Base-by-base conservation (phyloP, 306 rosid species). In the Quillaja saponaria region DNA sequence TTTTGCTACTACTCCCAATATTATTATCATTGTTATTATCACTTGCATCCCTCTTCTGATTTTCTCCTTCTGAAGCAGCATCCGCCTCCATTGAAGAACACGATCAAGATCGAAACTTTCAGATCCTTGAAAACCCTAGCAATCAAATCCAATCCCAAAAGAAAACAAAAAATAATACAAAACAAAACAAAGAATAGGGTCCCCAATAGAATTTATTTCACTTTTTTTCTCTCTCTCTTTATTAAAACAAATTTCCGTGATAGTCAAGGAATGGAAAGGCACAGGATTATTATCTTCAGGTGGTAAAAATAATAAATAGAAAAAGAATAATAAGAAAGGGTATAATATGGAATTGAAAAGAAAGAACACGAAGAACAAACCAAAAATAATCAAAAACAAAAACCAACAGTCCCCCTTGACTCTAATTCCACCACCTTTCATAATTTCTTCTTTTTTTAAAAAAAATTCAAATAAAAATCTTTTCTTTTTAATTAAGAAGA, bases 361-460 rank as follows among this genome's bases (percentile, higher is more conserved):
- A 77, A 60, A 76, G 82, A 78, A 84, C 77, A 85, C 52, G 63
- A 81, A 76, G 78, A 82, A 81, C 71, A 53, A 80, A 67, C 53
- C 61, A 58, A 79, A 67, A 46, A 60, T 70, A 60, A 63, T 72
- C 44, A 67, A 75, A 78, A 76, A 38, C 69, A 71, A 71, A 65
- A 72, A 63, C 67, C 69, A 82, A 85, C 94, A 79, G 81, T 73
- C 34, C 34, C 68, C 70, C 83, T 64, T 80, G 78, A 81, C 41
- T 77, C 80, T 67, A 82, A 84, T 76, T 74, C 85, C 78, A 75
- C 78, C 84, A 77, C 88, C 83, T 82, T 81, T 81, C 88, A 85
- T 88, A 75, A 78, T 79, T 66, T 64, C 50, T 48, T 12, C 1
- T 20, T 45, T 34, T 52, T 49, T 49, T 35, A 47, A 16, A 25